These are phyloP conservation scores for Clohesyomyces aquaticus DNA, from an alignment of 495 filamentous ascomycete genomes.

Conservation along the genomic window DNA sequence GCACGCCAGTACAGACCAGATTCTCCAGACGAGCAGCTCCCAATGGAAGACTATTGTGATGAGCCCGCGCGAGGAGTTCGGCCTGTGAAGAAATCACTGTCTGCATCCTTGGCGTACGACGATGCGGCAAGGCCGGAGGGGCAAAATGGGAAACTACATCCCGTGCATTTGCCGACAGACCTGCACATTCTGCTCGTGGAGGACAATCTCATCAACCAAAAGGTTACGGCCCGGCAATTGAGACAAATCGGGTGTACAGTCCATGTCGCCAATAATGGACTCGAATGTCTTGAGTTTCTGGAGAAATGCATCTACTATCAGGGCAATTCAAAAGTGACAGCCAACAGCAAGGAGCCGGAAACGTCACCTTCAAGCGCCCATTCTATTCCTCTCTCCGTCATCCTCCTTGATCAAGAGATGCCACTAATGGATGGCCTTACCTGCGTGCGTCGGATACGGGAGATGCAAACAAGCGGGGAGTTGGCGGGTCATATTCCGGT, in stretches of 20 bases:
- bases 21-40: not conserved
- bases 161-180: not conserved
- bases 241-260: slow-evolving; percentile 37
- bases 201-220: slow-evolving; percentile 48
- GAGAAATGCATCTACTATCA: slow-evolving; percentile 9
- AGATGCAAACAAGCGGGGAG: slow-evolving; percentile 17
- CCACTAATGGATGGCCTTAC: slow-evolving; percentile 34
- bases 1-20: slow-evolving; percentile 18
- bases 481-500: slow-evolving; percentile 23
- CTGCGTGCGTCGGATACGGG: slow-evolving; percentile 23
- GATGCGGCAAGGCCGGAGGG: slow-evolving; percentile 3
- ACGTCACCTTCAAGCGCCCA: not conserved
- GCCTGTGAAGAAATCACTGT: slow-evolving; percentile 4
- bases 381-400: slow-evolving; percentile 17
- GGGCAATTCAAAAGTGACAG: not conserved
- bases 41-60: not conserved
- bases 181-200: slow-evolving; percentile 41
- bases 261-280: slow-evolving; percentile 44
- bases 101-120: not conserved
- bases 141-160: not conserved
- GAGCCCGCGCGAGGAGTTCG: not conserved
- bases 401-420: slow-evolving; percentile 33
- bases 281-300: slow-evolving; percentile 41
- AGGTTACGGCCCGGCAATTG: slow-evolving; percentile 41
- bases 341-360: not conserved